Evolutionary conservation across 768 basidiomycete species (phyloP).

Genomic region (Trametes cinnabarina): DNA sequence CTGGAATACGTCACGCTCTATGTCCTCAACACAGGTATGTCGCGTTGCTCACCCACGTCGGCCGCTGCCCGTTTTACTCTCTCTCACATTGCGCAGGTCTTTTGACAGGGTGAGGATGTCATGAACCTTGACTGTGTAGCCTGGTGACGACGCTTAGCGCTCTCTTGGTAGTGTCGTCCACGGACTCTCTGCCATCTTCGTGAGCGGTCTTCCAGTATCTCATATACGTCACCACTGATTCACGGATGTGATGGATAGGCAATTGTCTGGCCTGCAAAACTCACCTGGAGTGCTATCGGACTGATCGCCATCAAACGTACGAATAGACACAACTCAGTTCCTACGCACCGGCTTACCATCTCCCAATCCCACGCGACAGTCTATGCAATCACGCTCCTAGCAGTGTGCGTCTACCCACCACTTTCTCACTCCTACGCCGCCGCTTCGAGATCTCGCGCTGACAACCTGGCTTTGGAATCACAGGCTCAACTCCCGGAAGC

Average conservation of each 20-base stretch:
- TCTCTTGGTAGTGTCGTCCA: not conserved
- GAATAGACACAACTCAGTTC: not conserved
- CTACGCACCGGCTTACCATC: not conserved
- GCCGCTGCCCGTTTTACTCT: too few relatives aligned
- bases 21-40: not conserved
- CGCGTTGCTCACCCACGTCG: too few relatives aligned
- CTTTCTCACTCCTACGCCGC: not conserved
- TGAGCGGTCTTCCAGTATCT: not conserved
- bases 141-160: too few relatives aligned
- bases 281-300: not conserved
- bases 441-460: not conserved
- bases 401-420: not conserved
- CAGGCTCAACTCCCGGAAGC: slow-evolving; percentile 6
- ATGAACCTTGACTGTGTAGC: too few relatives aligned
- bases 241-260: not conserved
- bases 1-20: not conserved
- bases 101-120: not conserved
- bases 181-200: not conserved
- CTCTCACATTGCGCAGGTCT: not conserved
- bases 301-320: not conserved
- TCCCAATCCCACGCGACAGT: not conserved
- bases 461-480: too few relatives aligned
- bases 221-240: too few relatives aligned
- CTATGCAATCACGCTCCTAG: slow-evolving; percentile 2
- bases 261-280: not conserved